Base-by-base conservation (phyloP, 2,329 filamentous ascomycete species). In the Tolypocladium nubicola region DNA sequence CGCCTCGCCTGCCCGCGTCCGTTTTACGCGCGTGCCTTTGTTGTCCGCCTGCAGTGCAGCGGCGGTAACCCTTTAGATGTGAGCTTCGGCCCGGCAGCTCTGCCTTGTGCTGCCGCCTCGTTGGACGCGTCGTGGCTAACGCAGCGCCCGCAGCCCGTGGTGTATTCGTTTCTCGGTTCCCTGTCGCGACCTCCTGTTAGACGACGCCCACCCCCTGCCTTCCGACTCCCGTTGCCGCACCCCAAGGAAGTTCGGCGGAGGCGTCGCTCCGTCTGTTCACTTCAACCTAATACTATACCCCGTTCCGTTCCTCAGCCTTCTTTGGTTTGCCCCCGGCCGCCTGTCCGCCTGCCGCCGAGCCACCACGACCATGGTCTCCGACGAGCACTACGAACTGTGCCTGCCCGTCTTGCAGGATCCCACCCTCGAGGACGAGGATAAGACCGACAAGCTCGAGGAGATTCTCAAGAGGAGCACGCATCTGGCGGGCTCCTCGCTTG, bases 371-470 rank as follows among this genome's bases (percentile, higher is more conserved):
- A 97, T 97, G 93, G 86, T 96, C 61, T 89, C 92, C 66, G 93
- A 97, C 79, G 86, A 92, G 65, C 85, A 93, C 57, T 96, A 95
- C 77, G 91, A 97, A 66, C 83, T 94, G 67, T 96, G 91, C 72
- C 84, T 95, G 70, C 89, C 90, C 55, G 83, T 97, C 68, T 82
- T 99, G 62, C 86, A 94, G 76, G 87, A 97, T 74, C 76, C 84
- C 58, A 79, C 81, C 57, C 79, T 96, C 60, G 90, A 96, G 66
- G 94, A 97, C 62, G 94, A 99, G 74, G 93, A 97, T 68, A 96
- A 94, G 79, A 93, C 89, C 53, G 93, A 97, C 73, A 89, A 84
- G 74, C 79, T 97, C 56, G 92, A 97, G 75, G 88, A 91, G 63
- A 79, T 97, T 56, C 79, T 97, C 66, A 87, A 85, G 73, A 86